Conservation (phyloP, 352 stramenopile species). For the Phytophthora ohioensis region DNA sequence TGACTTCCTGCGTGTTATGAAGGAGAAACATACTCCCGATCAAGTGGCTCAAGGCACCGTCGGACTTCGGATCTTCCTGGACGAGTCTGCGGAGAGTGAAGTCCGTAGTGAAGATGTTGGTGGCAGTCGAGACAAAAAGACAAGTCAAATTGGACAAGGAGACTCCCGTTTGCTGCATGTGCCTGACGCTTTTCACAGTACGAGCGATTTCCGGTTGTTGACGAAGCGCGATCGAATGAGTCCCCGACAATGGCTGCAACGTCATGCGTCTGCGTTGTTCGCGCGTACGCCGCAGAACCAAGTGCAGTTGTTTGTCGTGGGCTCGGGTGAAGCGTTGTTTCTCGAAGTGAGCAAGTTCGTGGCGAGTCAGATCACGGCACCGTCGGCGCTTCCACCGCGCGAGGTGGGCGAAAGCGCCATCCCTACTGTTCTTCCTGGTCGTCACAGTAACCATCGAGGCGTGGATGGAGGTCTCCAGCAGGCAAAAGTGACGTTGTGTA, state of each 20-base stretch:
- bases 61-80: conserved; percentile 61
- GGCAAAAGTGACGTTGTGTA: conserved; percentile 76
- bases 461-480: conserved; percentile 46
- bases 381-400: conserved; percentile 33
- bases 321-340: conserved; percentile 74
- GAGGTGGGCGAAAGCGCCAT: conserved; percentile 61
- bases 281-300: conserved; percentile 63
- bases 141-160: conserved; percentile 16
- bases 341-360: conserved; percentile 73
- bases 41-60: conserved; percentile 64
- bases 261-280: conserved; percentile 48
- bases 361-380: conserved; percentile 66
- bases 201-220: conserved; percentile 60
- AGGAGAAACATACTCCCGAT: conserved; percentile 57
- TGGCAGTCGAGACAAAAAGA: conserved; percentile 13
- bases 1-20: conserved; percentile 52
- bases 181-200: conserved; percentile 48
- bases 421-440: conserved; percentile 41
- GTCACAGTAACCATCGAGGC: conserved; percentile 6
- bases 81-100: conserved; percentile 30
- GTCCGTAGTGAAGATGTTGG: conserved; percentile 17
- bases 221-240: conserved; percentile 53
- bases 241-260: conserved; percentile 61
- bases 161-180: conserved; percentile 28
- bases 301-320: conserved; percentile 85